Conservation (phyloP, 2,329 filamentous ascomycete species). For the Kalaharituber pfeilii region DNA sequence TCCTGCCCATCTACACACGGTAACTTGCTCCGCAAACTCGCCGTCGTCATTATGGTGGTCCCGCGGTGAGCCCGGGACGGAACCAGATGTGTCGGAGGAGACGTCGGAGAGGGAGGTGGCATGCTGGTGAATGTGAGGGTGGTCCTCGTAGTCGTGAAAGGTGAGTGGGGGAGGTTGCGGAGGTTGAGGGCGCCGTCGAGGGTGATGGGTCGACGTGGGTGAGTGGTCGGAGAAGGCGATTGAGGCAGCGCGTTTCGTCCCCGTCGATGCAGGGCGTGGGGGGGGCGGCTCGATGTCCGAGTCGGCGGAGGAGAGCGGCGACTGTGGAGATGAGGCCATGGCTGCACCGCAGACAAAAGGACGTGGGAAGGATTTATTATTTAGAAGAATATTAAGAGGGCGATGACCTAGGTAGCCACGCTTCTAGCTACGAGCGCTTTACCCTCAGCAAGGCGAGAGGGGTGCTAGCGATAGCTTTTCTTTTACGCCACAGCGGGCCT, state of each 20-base stretch:
- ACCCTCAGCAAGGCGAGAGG: no score
- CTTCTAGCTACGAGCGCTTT: no score
- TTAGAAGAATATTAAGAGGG: no score
- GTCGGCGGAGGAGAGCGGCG: conserved; percentile 14
- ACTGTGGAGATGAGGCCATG: conserved; percentile 12
- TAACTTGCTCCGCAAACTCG: conserved; percentile 60
- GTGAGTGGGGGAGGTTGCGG: conserved; percentile 5
- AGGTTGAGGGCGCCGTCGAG: conserved; percentile 7
- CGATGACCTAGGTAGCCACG: no score
- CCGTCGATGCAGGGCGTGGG: conserved; percentile 8
- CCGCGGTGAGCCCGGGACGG: conserved; percentile 54
- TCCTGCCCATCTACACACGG: conserved; percentile 59
- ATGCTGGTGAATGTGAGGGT: conserved; percentile 2
- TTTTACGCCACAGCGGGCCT: no score
- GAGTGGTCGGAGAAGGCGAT: conserved; percentile 9
- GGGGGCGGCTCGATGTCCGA: conserved; percentile 9
- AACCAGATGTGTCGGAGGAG: conserved; percentile 79
- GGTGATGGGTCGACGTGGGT: not conserved
- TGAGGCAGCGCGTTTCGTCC: conserved; percentile 15
- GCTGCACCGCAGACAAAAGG: no score
- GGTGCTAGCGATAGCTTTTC: no score
- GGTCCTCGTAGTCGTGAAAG: conserved; percentile 1
- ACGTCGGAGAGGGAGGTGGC: conserved; percentile 41
- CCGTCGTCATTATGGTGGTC: conserved; percentile 55
- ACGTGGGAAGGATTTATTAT: no score